Percentiles rank a stretch among this genome's conserved stretches.
Evolutionary conservation across 768 basidiomycete species (phyloP).

Genomic region (Auricularia auricula-judae): DNA sequence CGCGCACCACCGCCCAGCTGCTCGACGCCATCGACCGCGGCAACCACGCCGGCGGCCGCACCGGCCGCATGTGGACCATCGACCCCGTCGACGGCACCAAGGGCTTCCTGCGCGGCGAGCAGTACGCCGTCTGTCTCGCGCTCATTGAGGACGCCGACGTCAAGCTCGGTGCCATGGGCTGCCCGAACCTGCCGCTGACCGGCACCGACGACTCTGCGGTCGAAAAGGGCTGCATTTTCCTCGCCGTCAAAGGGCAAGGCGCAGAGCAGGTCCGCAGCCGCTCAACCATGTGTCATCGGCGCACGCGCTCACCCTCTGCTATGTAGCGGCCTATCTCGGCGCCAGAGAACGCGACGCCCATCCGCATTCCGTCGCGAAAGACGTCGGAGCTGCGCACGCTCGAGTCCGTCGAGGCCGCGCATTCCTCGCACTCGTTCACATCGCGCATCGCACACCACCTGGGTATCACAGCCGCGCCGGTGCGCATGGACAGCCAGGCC

Average conservation of each 20-base stretch:
- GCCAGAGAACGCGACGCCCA: conserved; percentile 29
- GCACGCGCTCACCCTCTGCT: background rate
- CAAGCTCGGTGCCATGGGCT: conserved; percentile 79
- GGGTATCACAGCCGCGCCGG: conserved; percentile 50
- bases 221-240: conserved; percentile 69
- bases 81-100: conserved; percentile 92
- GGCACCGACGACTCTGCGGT: conserved; percentile 36
- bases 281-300: background rate
- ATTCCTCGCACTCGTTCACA: conserved; percentile 84
- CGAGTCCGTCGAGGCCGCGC: conserved; percentile 86
- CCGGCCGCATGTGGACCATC: conserved; percentile 78
- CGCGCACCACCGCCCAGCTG: conserved; percentile 45
- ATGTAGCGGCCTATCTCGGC: conserved; percentile 43
- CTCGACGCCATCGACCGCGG: conserved; percentile 83
- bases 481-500: conserved; percentile 92
- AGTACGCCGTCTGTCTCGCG: conserved; percentile 87
- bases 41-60: conserved; percentile 54
- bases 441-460: conserved; percentile 57
- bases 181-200: conserved; percentile 76
- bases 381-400: conserved; percentile 53
- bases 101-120: conserved; percentile 84
- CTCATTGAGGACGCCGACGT: conserved; percentile 70
- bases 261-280: conserved; percentile 46
- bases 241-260: conserved; percentile 80
- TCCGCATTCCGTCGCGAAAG: conserved; percentile 43